A percentile compares a stretch with the other conserved stretches of the same genome.
These are phyloP conservation scores for Apiotrichum brassicae DNA, from an alignment of 1,284 basidiomycete species.

Conservation along the genomic window DNA sequence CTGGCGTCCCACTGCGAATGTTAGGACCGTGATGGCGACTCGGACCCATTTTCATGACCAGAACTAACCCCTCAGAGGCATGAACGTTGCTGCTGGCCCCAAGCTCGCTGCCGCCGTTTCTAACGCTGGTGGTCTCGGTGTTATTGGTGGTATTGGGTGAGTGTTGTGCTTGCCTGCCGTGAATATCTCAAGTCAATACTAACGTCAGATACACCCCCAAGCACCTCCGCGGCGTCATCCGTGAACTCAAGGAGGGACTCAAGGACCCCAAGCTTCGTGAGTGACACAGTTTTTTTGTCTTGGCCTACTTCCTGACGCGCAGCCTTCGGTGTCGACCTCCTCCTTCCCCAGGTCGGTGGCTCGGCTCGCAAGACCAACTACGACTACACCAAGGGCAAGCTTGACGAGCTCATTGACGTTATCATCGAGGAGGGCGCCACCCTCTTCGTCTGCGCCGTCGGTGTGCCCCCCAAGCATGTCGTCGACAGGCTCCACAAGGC, in stretches of 20 bases:
- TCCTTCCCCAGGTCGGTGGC: conserved; percentile 73
- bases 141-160: conserved; percentile 76
- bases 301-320: conserved; percentile 16
- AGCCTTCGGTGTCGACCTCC: conserved; percentile 79
- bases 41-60: too few relatives aligned
- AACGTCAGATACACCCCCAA: conserved; percentile 31
- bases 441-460: conserved; percentile 73
- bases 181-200: conserved; percentile 26
- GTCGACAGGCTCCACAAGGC: conserved; percentile 73
- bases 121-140: conserved; percentile 79
- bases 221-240: conserved; percentile 55
- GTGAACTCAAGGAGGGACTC: conserved; percentile 62
- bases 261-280: conserved; percentile 41
- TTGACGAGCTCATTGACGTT: conserved; percentile 64
- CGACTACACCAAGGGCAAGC: conserved; percentile 60
- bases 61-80: conserved; percentile 51
- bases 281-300: background rate
- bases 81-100: conserved; percentile 83
- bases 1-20: too few relatives aligned
- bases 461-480: conserved; percentile 68
- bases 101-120: conserved; percentile 67
- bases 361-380: conserved; percentile 74
- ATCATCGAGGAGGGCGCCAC: conserved; percentile 77
- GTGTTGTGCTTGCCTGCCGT: conserved; percentile 42
- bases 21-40: too few relatives aligned